phyloP scores from a whole-genome alignment of 495 filamentous ascomycete genomes.

The Aspergillus olivimuriae region DNA sequence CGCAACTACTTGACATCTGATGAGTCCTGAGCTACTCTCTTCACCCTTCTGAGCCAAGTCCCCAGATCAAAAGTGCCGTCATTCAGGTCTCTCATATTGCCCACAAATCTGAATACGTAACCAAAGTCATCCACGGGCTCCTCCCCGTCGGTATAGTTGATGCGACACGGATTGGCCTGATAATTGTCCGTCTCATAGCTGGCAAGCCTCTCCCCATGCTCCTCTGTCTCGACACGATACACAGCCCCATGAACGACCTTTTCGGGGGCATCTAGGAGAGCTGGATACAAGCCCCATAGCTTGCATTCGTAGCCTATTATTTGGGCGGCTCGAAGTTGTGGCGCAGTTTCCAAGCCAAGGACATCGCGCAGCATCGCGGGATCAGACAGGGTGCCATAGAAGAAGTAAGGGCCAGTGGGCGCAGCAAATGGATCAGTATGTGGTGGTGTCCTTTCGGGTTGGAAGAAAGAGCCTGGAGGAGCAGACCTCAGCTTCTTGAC shows the following conservation, averaged over 20 bases:
- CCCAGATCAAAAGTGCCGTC: conserved; percentile 23
- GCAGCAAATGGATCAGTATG: conserved; percentile 4
- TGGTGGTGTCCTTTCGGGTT: too few relatives aligned
- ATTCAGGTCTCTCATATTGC: conserved; percentile 17
- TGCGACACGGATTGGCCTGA: conserved; percentile 11
- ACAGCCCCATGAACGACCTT: conserved; percentile 15
- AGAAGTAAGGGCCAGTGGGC: conserved; percentile 24
- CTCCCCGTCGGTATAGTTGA: conserved; percentile 17
- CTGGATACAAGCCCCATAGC: conserved; percentile 26
- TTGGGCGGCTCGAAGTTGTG: conserved; percentile 9
- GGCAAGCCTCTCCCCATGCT: conserved; percentile 19
- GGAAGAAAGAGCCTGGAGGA: too few relatives aligned
- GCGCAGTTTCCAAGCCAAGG: conserved; percentile 12
- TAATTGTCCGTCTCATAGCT: conserved; percentile 26
- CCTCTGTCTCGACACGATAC: conserved; percentile 18
- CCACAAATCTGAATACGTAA: conserved; percentile 24
- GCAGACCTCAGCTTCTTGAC: too few relatives aligned
- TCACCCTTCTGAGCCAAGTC: conserved; percentile 16
- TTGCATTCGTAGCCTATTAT: conserved; percentile 15
- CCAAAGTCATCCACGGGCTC: conserved; percentile 12
- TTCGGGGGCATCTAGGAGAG: conserved; percentile 15
- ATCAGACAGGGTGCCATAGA: conserved; percentile 28
- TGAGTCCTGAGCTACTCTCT: conserved; percentile 3
- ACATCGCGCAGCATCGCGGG: conserved; percentile 13
- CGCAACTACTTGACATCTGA: background rate